A percentile compares a stretch with the other conserved stretches of the same genome.
These are phyloP conservation scores for Atalantia buxifolia DNA, from an alignment of 345 rosid species.

Conservation along the genomic window DNA sequence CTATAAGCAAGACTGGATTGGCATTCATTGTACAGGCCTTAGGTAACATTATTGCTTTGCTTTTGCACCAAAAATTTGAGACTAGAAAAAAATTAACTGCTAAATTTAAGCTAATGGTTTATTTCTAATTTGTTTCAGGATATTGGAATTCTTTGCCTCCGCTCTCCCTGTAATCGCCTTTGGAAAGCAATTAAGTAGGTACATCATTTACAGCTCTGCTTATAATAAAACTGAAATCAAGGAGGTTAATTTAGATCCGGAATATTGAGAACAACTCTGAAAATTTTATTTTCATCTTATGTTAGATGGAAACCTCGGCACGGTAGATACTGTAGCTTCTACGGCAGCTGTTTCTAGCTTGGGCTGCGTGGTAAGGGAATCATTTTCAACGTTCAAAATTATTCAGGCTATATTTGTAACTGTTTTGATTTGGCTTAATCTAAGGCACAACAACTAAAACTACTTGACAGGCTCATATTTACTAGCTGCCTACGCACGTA, in stretches of 20 bases:
- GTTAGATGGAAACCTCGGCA: conserved; percentile 65
- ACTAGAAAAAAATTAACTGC: too few species aligned
- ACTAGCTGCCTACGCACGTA: too few species aligned
- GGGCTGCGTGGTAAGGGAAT: conserved; percentile 70
- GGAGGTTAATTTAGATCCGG: not conserved
- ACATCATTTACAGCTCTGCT: conserved; percentile 1
- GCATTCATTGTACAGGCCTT: conserved; percentile 23
- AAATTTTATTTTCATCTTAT: conserved; percentile 3
- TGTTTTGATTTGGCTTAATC: too few species aligned
- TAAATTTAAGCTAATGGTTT: not conserved
- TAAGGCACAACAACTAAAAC: too few species aligned
- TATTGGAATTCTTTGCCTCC: conserved; percentile 82
- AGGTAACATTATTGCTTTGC: too few species aligned
- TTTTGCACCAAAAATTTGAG: too few species aligned
- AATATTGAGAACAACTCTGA: conserved; percentile 1
- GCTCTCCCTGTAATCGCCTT: conserved; percentile 88
- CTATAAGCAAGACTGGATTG: conserved; percentile 68
- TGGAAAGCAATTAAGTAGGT: conserved; percentile 85
- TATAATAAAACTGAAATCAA: not conserved
- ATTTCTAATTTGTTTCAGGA: conserved; percentile 31
- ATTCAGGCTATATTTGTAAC: not conserved
- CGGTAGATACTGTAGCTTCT: conserved; percentile 75
- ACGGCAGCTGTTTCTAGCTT: conserved; percentile 67
- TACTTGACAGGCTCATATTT: too few species aligned
- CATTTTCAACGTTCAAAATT: not conserved